These are phyloP conservation scores for Amorphotheca resinae DNA, from an alignment of 495 filamentous ascomycete species.

Conservation along the genomic window DNA sequence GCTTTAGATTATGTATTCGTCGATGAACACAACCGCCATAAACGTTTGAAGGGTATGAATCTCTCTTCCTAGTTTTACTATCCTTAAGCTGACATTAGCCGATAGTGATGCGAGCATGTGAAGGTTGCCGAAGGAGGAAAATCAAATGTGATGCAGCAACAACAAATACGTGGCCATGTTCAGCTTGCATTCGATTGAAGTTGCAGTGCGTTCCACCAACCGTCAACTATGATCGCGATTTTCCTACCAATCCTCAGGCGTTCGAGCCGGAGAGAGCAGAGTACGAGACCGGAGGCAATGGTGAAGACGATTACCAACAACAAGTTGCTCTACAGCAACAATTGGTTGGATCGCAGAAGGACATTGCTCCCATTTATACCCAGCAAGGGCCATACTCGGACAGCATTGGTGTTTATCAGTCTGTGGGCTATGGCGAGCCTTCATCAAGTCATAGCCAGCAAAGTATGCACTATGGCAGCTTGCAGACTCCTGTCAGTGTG, in stretches of 20 bases:
- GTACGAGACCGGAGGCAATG: conserved; percentile 33
- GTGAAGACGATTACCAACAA: conserved; percentile 45
- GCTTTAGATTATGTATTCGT: conserved; percentile 92
- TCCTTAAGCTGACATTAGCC: conserved; percentile 16
- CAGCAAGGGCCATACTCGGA: conserved; percentile 19
- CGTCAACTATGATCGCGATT: conserved; percentile 72
- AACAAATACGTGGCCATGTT: conserved; percentile 96
- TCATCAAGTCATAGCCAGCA: conserved; percentile 26
- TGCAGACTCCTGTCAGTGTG: conserved; percentile 32
- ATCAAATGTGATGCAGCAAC: conserved; percentile 98
- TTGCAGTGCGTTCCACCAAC: conserved; percentile 88
- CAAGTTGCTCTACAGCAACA: conserved; percentile 35
- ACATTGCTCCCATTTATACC: conserved; percentile 18
- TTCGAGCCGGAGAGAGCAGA: conserved; percentile 33
- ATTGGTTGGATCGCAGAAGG: conserved; percentile 21
- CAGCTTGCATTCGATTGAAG: conserved; percentile 84
- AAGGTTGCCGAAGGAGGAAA: conserved; percentile 82
- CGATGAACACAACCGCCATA: conserved; percentile 97
- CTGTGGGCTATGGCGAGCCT: conserved; percentile 32
- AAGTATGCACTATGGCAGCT: conserved; percentile 34
- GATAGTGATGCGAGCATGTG: conserved; percentile 94
- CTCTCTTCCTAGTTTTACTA: neutral
- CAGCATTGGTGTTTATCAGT: conserved; percentile 28
- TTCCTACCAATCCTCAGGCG: conserved; percentile 32
- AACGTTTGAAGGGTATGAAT: conserved; percentile 77